A percentile compares a stretch with the other conserved stretches of the same genome.
Conservation (phyloP, 108 stramenopile genomes). For the Skeletonema potamos region DNA sequence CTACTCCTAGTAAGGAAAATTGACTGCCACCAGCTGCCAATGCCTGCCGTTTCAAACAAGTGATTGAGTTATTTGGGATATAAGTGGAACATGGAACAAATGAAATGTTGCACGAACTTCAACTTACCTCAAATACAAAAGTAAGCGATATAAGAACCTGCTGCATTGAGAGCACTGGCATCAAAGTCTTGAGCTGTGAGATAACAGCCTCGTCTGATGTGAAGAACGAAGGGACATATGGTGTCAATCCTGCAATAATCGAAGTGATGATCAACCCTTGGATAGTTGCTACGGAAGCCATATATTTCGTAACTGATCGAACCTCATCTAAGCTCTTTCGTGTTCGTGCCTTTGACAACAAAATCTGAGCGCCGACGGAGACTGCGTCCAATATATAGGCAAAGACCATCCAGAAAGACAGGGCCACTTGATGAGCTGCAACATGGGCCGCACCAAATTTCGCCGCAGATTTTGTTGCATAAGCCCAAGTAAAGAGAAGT, state of each 20-base stretch:
- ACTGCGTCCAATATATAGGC: constrained; percentile 58
- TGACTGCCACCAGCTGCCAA: constrained; percentile 50
- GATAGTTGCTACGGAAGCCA: constrained; percentile 43
- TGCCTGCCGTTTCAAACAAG: too few relatives aligned
- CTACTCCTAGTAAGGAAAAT: constrained; percentile 52
- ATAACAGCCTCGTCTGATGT: constrained; percentile 41
- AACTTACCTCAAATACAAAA: constrained; percentile 49
- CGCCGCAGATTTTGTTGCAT: constrained; percentile 58
- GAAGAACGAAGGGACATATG: constrained; percentile 40
- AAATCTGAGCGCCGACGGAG: constrained; percentile 58
- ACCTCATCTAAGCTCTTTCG: constrained; percentile 17
- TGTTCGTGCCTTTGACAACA: constrained; percentile 36
- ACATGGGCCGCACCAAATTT: constrained; percentile 57
- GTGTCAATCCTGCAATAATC: constrained; percentile 15
- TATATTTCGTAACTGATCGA: constrained; percentile 48
- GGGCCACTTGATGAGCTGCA: constrained; percentile 69
- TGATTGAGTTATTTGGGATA: too few relatives aligned
- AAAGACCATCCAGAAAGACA: constrained; percentile 57
- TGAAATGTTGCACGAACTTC: too few relatives aligned
- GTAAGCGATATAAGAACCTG: constrained; percentile 58
- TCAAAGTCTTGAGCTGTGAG: constrained; percentile 31
- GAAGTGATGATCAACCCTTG: constrained; percentile 46
- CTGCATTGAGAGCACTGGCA: constrained; percentile 58
- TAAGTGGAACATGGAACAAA: too few relatives aligned
- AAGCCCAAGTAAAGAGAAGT: constrained; percentile 60